A percentile compares a stretch with the other conserved stretches of the same genome.
phyloP scores from a whole-genome alignment of 495 filamentous ascomycete species.

The Penicillium longicatenatum region DNA sequence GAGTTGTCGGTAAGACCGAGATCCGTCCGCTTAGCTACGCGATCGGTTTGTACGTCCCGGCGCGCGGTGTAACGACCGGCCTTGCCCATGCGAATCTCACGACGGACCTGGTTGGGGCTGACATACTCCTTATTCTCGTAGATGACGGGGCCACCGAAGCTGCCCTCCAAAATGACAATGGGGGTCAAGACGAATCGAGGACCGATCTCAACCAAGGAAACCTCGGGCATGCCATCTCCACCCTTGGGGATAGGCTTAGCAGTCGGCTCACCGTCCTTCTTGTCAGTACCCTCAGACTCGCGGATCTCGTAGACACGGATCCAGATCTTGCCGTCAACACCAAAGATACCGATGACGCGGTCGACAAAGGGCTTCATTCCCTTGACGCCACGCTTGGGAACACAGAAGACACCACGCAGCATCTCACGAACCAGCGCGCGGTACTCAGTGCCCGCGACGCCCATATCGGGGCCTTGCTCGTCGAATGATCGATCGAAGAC shows the following conservation, averaged over 20 bases:
- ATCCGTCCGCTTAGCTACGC: slow-evolving; percentile 69
- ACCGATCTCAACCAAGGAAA: slow-evolving; percentile 90
- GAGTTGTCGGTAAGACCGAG: slow-evolving; percentile 73
- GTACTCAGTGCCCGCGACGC: slow-evolving; percentile 44
- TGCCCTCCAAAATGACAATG: slow-evolving; percentile 92
- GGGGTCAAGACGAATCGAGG: slow-evolving; percentile 94
- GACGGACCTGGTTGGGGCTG: slow-evolving; percentile 88
- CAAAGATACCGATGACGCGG: slow-evolving; percentile 88
- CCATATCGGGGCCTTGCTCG: slow-evolving; percentile 53
- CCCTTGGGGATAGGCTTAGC: slow-evolving; percentile 36
- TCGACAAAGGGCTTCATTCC: slow-evolving; percentile 96
- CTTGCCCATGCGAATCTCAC: slow-evolving; percentile 73
- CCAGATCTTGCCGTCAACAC: slow-evolving; percentile 96
- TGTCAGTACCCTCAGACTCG: slow-evolving; percentile 66
- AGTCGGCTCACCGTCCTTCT: slow-evolving; percentile 37
- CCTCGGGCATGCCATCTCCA: slow-evolving; percentile 59
- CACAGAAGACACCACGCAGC: slow-evolving; percentile 88
- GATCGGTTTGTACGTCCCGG: slow-evolving; percentile 70
- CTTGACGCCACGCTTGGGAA: slow-evolving; percentile 76
- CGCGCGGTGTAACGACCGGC: slow-evolving; percentile 73
- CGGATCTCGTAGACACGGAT: slow-evolving; percentile 91
- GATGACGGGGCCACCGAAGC: slow-evolving; percentile 94
- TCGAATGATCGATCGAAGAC: slow-evolving; percentile 90
- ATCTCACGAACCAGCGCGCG: slow-evolving; percentile 62
- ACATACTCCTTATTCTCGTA: slow-evolving; percentile 99